Base-by-base conservation (phyloP, 352 stramenopile genomes). In the Globisporangium recalcitrans region DNA sequence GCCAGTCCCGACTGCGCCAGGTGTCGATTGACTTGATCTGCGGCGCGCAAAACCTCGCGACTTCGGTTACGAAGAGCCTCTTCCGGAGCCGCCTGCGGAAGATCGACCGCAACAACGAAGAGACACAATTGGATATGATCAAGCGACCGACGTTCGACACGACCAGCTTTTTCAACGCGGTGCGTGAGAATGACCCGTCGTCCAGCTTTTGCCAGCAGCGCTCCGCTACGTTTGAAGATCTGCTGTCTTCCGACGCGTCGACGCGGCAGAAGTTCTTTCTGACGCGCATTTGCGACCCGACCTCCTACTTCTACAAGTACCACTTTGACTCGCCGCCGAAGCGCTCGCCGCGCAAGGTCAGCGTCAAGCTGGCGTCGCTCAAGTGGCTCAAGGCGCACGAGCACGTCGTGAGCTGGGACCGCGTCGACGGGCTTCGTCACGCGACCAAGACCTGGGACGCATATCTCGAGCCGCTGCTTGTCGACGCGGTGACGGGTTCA, bases 271-370 rank as follows among this genome's bases (percentile, higher is more conserved):
- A 90, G 48, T 95, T 95, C 68, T 93, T 90, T 63, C 65, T 88
- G 44, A 92, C 84, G 55, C 86, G 86, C 57, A 84, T 95, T 40
- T 80, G 80, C 31, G 86, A 95, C 52, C 86, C 86, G n/a, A 95
- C 86, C 36, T 95, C 86, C 44, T 95, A 95, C 68, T 95, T 95
- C 26, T 95, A 90, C 86, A 95, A 95, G 71, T 95, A 90, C 75
- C 83, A 85, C 63, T 91, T 95, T 46, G 81, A 93, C 52, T 77
- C 80, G 42, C 76, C 64, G 22, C 81, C 75, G 19, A 74, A 87
- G 62, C 83, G 84, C 3, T 73, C 84, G 52, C 86, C 86, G 5
- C 87, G 87, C 61, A 86, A 85, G 38, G 61, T 81, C 14, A 60
- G 27, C 4, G 78, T 95, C 26, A 70, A 82, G 52, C 47, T 93